Evolutionary conservation across 2,329 filamentous ascomycete species (phyloP), one percentile per base, ranked within the genome.

Genomic region (Cercospora sesami): DNA sequence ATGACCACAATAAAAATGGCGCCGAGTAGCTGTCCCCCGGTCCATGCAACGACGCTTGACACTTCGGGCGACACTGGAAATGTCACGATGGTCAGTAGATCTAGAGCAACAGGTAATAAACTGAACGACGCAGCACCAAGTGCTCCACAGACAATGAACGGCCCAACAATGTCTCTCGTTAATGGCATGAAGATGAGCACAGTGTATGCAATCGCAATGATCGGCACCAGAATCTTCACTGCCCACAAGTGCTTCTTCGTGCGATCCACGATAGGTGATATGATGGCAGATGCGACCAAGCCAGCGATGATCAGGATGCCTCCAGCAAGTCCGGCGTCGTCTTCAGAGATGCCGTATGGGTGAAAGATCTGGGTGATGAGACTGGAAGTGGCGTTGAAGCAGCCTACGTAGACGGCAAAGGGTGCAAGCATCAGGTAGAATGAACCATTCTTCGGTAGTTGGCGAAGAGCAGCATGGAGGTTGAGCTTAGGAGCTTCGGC

Each of bases 361-460:
- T 87, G 83, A 71, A 98, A 86, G 77, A 98, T 92, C 78, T 97
- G 94, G 82, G 94, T 96, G 9, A 98, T 85, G 1, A 98, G 87
- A 1, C 91, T 91, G 60, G 93, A 96, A 72, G 94, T 84, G 73
- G 91, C 91, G 84, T 98, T 98, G 88, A 99, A 99, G 82, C 95
- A 90, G 74, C 91, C 93, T 69, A 97, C 92, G 79, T 93, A 97
- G 74, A 94, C 80, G 71, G 87, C 82, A 81, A 94, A 98, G n/a
- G 94, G 90, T 68, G 94, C 75, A 69, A 94, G 83, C 72, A 97
- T 81, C 70, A 97, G 86, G 86, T 89, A 96, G 80, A 96, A 90
- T 77, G 94, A 90, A 18, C 86, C 83, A 5, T 88, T 91, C 33
- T 76, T 78, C 58, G 85, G 76, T 55, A 84, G 77, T 18, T 73